Percentiles rank a stretch among this genome's conserved stretches.
Conservation (phyloP, 1,139 yeast species). For the Pneumocystis carinii region DNA sequence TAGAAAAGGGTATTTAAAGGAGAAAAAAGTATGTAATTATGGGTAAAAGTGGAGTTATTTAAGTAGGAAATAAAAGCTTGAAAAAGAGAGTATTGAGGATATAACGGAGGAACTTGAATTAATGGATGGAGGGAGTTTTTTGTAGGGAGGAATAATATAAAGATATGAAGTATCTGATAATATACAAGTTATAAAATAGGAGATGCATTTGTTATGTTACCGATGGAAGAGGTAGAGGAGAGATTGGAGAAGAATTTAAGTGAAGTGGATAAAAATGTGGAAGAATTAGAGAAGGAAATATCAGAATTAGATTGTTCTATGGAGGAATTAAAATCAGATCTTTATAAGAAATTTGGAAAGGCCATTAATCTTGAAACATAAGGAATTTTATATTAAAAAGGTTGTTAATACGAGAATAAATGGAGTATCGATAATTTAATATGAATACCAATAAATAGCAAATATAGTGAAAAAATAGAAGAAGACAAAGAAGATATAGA, state of each 20-base stretch:
- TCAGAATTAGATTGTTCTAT: conserved; percentile 41
- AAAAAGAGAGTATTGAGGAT: conserved; percentile 81
- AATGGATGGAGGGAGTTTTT: conserved; percentile 56
- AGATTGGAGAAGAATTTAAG: conserved; percentile 47
- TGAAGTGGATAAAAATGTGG: conserved; percentile 36
- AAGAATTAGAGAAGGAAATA: conserved; percentile 33
- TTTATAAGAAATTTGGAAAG: conserved; percentile 81
- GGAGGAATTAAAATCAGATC: conserved; percentile 45
- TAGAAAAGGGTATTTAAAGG: neutral
- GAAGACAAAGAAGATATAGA: too few relatives aligned
- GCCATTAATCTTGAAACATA: conserved; percentile 64
- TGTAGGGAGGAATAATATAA: conserved; percentile 17
- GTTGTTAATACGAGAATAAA: too few relatives aligned
- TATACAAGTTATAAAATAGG: conserved; percentile 48
- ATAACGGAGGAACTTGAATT: conserved; percentile 73
- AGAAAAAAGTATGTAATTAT: neutral
- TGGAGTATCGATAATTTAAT: too few relatives aligned
- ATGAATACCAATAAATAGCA: too few relatives aligned
- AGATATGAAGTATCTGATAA: too few relatives aligned
- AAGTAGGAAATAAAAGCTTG: conserved; percentile 40
- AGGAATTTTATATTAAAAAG: too few relatives aligned
- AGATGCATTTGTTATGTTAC: conserved; percentile 56
- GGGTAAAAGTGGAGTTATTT: conserved; percentile 15
- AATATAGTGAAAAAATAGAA: too few relatives aligned
- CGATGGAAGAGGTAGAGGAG: conserved; percentile 49